Evolutionary conservation across 2,329 filamentous ascomycete genomes (phyloP).

Genomic region (Grosmannia huntii): DNA sequence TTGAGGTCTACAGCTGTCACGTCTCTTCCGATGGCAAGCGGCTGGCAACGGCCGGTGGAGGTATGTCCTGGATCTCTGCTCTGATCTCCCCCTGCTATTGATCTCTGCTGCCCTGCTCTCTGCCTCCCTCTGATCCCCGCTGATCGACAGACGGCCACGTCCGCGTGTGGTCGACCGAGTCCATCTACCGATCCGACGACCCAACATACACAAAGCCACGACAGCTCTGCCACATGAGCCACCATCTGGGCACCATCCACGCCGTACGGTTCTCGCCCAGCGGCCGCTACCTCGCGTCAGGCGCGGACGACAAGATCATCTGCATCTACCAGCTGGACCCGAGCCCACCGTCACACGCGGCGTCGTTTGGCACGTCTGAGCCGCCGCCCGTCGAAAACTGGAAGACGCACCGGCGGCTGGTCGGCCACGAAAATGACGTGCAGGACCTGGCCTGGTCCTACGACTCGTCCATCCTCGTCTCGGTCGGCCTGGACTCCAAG

Average conservation of each 20-base stretch:
- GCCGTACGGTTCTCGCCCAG: slow-evolving; percentile 94
- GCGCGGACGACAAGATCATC: slow-evolving; percentile 97
- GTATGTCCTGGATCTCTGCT: slow-evolving; percentile 31
- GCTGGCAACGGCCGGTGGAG: slow-evolving; percentile 86
- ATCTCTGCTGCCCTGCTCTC: background rate
- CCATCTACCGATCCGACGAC: slow-evolving; percentile 71
- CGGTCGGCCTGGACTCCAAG: slow-evolving; percentile 93
- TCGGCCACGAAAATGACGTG: slow-evolving; percentile 96
- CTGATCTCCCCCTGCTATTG: background rate
- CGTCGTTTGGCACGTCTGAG: slow-evolving; percentile 81
- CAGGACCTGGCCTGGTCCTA: slow-evolving; percentile 96
- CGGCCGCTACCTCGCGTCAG: slow-evolving; percentile 87
- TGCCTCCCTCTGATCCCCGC: background rate
- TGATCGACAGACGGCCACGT: slow-evolving; percentile 65
- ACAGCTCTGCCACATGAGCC: slow-evolving; percentile 95
- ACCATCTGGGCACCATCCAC: slow-evolving; percentile 94
- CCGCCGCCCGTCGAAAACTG: slow-evolving; percentile 92
- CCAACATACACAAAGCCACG: slow-evolving; percentile 63
- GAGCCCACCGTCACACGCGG: slow-evolving; percentile 60
- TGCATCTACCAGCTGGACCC: slow-evolving; percentile 90
- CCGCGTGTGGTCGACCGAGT: slow-evolving; percentile 93
- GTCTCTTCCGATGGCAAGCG: slow-evolving; percentile 88
- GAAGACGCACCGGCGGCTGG: slow-evolving; percentile 86
- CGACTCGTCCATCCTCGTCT: slow-evolving; percentile 90
- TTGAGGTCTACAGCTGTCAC: slow-evolving; percentile 97